Evolutionary conservation across 495 filamentous ascomycete genomes (phyloP), one percentile per base, ranked within the genome.

Genomic region (Penicillium soppii): DNA sequence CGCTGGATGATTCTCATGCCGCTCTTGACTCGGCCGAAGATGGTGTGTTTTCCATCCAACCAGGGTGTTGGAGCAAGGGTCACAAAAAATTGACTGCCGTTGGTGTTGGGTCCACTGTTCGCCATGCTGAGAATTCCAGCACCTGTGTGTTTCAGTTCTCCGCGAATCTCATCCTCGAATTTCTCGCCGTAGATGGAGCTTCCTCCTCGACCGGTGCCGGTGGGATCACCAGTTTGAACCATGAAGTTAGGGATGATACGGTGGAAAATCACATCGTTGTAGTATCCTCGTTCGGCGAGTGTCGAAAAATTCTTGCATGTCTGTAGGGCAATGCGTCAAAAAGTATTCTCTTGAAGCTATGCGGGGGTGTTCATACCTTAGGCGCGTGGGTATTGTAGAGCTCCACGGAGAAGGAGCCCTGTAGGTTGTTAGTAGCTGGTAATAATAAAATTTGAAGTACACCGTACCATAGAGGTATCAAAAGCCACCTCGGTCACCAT

Each of bases 41-140:
- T 96, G 5, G 94, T 96, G 70, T 98, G 94, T 68, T 96, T 96
- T 22, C 91, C 91, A 71, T 98, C 95, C 52, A 98, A 72, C 94
- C 94, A 97, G 2, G 94, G 94, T 16, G 95, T 94, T 3, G 95
- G 95, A 27, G 91, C 94, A 35, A 97, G 78, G 6, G 95, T 97
- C 50, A 98, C 83, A 68, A 97, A 98, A 64, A 86, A 85, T 45
- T 87, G 83, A 52, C 82, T 87, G 30, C 94, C 95, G 69, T 97
- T 97, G 42, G 94, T 95, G 63, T 98, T 87, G 8, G 90, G 89
- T 1, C 94, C 94, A 7, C 84, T 86, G 67, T 98, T 98, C 49
- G 94, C 94, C 94, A 98, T 97, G 67, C 87, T 92, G 55, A 98
- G 68, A 8, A 97, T 77, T 2, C 94, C 94, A 1, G 95, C 95